Evolutionary conservation across 2,329 filamentous ascomycete species (phyloP), one percentile per base, ranked within the genome.

Genomic region (Fusarium scirpi): DNA sequence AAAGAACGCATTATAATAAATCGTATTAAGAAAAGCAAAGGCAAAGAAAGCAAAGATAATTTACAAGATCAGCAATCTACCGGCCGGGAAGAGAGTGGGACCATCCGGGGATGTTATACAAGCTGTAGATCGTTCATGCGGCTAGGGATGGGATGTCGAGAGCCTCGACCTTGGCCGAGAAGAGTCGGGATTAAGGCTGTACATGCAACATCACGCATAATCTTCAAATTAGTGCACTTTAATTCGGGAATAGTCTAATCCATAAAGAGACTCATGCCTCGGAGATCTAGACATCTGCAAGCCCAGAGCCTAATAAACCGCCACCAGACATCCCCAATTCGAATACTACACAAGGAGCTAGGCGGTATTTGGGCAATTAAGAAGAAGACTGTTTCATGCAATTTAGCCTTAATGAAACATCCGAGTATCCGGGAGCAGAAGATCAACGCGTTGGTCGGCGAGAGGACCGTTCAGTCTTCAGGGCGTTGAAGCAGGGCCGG

Each of bases 1-100:
- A 45, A 52, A 2, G 69, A 62, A 16, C 25, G 27, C 71, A 70
- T 73, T 27, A 4, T 63, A 8, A 18, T 24, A 6, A 25, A 1
- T 16, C 16, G 13, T 32, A 32, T 38, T 1, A 4, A 6, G 9
- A 29, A 46, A 10, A 8, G 18, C 8, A 24, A 16, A 11, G 45
- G 20, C 32, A 51, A 43, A 25, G 18, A 52, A 22, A n/a, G 30
- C 3, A 43, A 40, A 25, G n/a, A 5, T 10, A 18, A n/a, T 24
- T 18, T 1, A 8, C 11, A 29, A 20, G 62, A 55, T 55, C 12
- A 51, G 38, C 27, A 47, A 46, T 24, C 3, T 16, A 22, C 16
- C 12, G 6, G 25, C 6, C 18, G 9, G 22, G 32, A 25, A 46
- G 7, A n/a, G 20, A 40, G 22, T 38, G 30, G 48, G 20, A 62